A percentile compares a stretch with the other conserved stretches of the same genome.
Conservation (phyloP, 345 rosid genomes). For the Alliaria petiolata region DNA sequence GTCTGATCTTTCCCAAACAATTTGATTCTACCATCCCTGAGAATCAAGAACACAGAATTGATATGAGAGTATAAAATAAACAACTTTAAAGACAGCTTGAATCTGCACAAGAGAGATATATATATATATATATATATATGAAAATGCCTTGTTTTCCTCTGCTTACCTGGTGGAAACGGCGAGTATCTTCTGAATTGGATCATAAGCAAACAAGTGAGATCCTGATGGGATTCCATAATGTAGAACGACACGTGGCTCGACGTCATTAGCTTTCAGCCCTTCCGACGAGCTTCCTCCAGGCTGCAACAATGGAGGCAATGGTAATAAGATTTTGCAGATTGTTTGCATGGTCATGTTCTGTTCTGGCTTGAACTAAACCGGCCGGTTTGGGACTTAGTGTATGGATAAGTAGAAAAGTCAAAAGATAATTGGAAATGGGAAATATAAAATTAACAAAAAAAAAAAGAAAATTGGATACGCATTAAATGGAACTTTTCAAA, state of each 20-base stretch:
- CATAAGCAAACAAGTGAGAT: conserved; percentile 62
- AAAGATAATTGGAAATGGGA: neutral
- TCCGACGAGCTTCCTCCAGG: conserved; percentile 52
- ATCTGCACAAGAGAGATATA: neutral
- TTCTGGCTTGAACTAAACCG: neutral
- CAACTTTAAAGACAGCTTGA: neutral
- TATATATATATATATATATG: no score
- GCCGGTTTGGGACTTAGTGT: neutral
- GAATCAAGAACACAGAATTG: neutral
- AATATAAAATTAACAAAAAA: neutral
- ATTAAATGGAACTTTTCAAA: conserved; percentile 12
- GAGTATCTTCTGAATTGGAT: conserved; percentile 60
- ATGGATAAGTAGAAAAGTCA: conserved; percentile 16
- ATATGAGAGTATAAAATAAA: neutral
- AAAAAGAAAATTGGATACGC: neutral
- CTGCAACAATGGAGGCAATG: conserved; percentile 36
- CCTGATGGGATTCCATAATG: conserved; percentile 88
- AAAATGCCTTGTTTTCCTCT: no score
- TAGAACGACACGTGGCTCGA: conserved; percentile 69
- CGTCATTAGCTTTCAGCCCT: conserved; percentile 61
- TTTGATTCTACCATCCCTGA: conserved; percentile 85
- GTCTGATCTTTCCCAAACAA: conserved; percentile 69
- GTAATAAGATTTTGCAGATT: neutral
- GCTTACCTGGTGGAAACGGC: conserved; percentile 68
- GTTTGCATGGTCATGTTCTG: neutral